Evolutionary conservation across 345 rosid genomes (phyloP), one percentile per base, ranked within the genome.

Genomic region (Bruguiera parviflora): DNA sequence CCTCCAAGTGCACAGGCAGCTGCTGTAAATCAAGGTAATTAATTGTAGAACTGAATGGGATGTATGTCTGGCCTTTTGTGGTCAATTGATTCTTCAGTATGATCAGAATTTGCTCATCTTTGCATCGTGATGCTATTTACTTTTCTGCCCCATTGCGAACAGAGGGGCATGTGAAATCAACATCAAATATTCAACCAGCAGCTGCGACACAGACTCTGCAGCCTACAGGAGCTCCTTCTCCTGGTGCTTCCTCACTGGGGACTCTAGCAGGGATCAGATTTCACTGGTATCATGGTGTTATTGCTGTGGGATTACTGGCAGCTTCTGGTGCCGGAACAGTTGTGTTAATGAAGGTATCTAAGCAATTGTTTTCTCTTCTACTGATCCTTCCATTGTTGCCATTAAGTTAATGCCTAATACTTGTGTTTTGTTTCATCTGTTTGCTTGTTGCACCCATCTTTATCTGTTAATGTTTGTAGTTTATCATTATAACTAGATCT

Each of bases 301-400:
- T 78, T 74, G 91, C 94, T 69, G 82, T 95, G 11, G 98, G 98
- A 58, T 61, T 87, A 29, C 70, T 95, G 65, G 97, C 98, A 21
- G 91, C 79, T 57, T 90, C 98, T 56, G 92, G 98, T 81, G 96
- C 92, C 58, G 96, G 98, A 64, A 85, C 96, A 31, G 94, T 84
- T 73, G 73, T 95, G 56, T 74, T 90, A 61, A 68, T 92, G 5
- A 90, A 95, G 99, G 99, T 92, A 77, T 63, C 8, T 25, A 64
- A n/a, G 11, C 43, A 64, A 58, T n/a, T 53, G 21, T 63, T 59
- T 33, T 61, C 28, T 39, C 43, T 27, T 35, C 21, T 35, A 58
- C n/a, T 11, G 24, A 5, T 61, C 9, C 20, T 7, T 33, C 52
- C 22, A 51, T n/a, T 25, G 69, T 57, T 49, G n/a, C 37, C 28